Conservation (phyloP, 768 basidiomycete genomes). For the Podaxis sp. region DNA sequence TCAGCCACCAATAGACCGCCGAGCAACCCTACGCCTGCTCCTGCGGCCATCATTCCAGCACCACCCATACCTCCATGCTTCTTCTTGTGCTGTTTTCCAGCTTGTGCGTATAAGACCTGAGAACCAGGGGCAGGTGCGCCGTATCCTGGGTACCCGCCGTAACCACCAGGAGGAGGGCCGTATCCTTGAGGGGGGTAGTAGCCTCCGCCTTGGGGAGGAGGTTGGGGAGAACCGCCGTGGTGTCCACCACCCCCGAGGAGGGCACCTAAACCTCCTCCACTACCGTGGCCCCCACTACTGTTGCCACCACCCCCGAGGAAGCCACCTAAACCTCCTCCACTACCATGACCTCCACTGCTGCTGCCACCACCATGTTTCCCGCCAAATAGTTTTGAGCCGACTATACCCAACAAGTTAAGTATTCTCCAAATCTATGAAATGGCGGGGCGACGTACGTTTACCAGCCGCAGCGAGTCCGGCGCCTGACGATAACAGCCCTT, state of each 20-base stretch:
- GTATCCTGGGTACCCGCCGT: conserved; percentile 9
- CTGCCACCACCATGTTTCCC: conserved; percentile 19
- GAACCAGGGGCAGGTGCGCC: conserved; percentile 19
- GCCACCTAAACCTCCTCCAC: conserved; percentile 17
- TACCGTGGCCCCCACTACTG: conserved; percentile 4
- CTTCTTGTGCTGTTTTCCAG: conserved; percentile 29
- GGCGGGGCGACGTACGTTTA: conserved; percentile 7
- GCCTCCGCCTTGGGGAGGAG: not conserved
- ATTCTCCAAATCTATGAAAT: not conserved
- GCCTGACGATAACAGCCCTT: conserved; percentile 19
- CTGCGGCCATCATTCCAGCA: conserved; percentile 34
- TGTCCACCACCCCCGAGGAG: not conserved
- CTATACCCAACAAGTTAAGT: not conserved
- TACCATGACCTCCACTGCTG: conserved; percentile 15
- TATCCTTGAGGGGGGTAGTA: conserved; percentile 1
- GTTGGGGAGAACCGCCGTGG: not conserved
- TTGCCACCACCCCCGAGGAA: not conserved
- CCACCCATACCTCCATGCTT: conserved; percentile 45
- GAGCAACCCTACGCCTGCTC: conserved; percentile 64
- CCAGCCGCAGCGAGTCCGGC: not conserved
- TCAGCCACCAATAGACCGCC: conserved; percentile 58
- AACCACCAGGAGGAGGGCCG: not conserved
- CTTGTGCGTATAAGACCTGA: conserved; percentile 29
- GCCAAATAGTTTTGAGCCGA: conserved; percentile 16
- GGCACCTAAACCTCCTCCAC: conserved; percentile 17